These are phyloP conservation scores for Asterochloris sp. DNA, from an alignment of 139 green algal species.

Conservation along the genomic window DNA sequence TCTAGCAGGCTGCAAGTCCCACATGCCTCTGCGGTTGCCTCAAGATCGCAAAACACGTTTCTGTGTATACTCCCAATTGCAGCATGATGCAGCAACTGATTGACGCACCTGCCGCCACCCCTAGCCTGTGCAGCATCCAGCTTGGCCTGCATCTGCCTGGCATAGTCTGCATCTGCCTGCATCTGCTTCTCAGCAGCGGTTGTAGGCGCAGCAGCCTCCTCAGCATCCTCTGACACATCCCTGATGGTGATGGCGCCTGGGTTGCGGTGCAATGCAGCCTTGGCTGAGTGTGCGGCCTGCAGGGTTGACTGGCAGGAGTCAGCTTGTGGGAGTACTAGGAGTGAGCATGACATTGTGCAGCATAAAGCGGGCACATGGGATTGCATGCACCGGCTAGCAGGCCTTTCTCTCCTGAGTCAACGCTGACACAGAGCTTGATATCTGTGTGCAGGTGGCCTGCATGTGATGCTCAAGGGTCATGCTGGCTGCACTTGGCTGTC, in stretches of 20 bases:
- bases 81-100: neutral
- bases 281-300: neutral
- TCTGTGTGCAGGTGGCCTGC: too few species aligned
- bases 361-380: neutral
- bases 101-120: slow-evolving; percentile 10
- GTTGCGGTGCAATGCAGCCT: neutral
- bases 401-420: neutral
- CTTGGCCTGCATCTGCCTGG: slow-evolving; percentile 75
- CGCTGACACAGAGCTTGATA: too few species aligned
- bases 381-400: neutral
- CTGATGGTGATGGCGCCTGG: slow-evolving; percentile 22
- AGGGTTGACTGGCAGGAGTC: too few species aligned
- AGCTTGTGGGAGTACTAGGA: neutral
- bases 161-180: slow-evolving; percentile 71
- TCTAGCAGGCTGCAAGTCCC: too few species aligned
- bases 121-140: slow-evolving; percentile 51
- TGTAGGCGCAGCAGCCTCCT: neutral
- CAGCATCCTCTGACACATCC: neutral
- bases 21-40: too few species aligned
- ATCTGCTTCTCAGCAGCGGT: slow-evolving; percentile 25
- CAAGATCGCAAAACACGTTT: too few species aligned
- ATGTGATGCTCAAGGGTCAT: too few species aligned
- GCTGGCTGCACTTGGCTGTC: too few species aligned
- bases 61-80: too few species aligned
- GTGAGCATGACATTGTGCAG: neutral